Evolutionary conservation across 129 eudicot species (phyloP).

Genomic region (Flaveria brownii): DNA sequence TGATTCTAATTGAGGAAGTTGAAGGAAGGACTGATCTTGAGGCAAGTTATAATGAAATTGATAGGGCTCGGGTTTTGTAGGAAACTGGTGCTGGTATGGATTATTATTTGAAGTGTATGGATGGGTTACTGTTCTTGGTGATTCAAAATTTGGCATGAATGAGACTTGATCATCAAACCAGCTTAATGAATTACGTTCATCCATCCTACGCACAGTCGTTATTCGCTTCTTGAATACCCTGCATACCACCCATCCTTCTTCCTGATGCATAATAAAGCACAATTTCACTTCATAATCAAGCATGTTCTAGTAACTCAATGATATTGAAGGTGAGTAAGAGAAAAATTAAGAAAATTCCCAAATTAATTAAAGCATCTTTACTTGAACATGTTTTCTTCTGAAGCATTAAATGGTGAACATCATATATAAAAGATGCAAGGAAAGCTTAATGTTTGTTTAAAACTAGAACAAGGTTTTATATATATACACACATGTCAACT

Average conservation of each 20-base stretch:
- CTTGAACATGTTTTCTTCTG: slow-evolving; percentile 12
- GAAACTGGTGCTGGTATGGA: slow-evolving; percentile 42
- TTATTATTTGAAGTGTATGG: slow-evolving; percentile 45
- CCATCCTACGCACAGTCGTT: slow-evolving; percentile 53
- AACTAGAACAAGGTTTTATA: background rate
- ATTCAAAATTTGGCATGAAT: slow-evolving; percentile 68
- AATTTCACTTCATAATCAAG: slow-evolving; percentile 5
- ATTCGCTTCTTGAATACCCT: slow-evolving; percentile 79
- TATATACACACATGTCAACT: too few relatives aligned
- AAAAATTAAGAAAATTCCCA: background rate
- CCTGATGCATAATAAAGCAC: slow-evolving; percentile 43
- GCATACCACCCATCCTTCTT: slow-evolving; percentile 97
- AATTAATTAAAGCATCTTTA: slow-evolving; percentile 10
- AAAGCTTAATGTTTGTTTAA: slow-evolving; percentile 17
- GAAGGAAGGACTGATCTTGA: slow-evolving; percentile 52
- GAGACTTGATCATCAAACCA: slow-evolving; percentile 85
- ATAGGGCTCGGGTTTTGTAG: slow-evolving; percentile 56
- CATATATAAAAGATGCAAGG: background rate
- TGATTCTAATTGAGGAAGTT: slow-evolving; percentile 69
- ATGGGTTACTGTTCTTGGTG: slow-evolving; percentile 46
- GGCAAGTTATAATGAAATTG: slow-evolving; percentile 50
- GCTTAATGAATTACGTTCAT: slow-evolving; percentile 58
- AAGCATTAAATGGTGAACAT: slow-evolving; percentile 9
- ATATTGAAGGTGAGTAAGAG: slow-evolving; percentile 1
- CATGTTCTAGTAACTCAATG: slow-evolving; percentile 2